These are phyloP conservation scores for Fraxinus angustifolia DNA, from an alignment of 305 asterid species.

Conservation along the genomic window DNA sequence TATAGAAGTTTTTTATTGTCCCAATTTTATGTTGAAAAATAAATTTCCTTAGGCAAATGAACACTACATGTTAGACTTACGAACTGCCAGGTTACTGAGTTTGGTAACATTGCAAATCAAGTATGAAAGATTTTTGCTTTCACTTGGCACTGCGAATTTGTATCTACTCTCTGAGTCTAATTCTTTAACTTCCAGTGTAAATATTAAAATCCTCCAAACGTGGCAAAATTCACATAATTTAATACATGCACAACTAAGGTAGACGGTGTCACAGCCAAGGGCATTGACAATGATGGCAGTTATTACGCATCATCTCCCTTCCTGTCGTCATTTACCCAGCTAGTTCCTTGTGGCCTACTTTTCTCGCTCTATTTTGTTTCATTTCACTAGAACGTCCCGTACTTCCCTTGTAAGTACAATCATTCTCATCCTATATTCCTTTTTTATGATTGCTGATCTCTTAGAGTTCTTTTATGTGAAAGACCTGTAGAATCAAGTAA, in stretches of 20 bases:
- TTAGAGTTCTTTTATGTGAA: not conserved
- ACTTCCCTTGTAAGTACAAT: not conserved
- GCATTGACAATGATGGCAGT: not conserved
- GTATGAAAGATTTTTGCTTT: slow-evolving; percentile 4
- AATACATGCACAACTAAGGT: not conserved
- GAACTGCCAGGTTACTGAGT: not conserved
- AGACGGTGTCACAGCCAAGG: not conserved
- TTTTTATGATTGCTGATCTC: not conserved
- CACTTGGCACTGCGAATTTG: slow-evolving; percentile 1
- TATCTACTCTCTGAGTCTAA: slow-evolving; percentile 8
- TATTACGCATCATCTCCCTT: not conserved
- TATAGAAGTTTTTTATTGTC: not conserved
- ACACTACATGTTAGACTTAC: slow-evolving; percentile 1
- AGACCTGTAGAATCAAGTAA: not conserved
- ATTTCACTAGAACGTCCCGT: not conserved
- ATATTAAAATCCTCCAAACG: slow-evolving; percentile 7
- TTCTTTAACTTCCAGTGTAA: not conserved
- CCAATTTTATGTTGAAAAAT: not conserved
- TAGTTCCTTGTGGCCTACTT: not conserved
- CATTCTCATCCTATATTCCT: not conserved
- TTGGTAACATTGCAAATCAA: slow-evolving; percentile 9
- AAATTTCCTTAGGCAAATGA: not conserved
- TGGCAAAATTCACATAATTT: not conserved
- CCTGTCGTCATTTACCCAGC: not conserved
- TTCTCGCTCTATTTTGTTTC: not conserved